A percentile compares a stretch with the other conserved stretches of the same genome.
Conservation (phyloP, 495 filamentous ascomycete genomes). For the Cenococcum geophilum region DNA sequence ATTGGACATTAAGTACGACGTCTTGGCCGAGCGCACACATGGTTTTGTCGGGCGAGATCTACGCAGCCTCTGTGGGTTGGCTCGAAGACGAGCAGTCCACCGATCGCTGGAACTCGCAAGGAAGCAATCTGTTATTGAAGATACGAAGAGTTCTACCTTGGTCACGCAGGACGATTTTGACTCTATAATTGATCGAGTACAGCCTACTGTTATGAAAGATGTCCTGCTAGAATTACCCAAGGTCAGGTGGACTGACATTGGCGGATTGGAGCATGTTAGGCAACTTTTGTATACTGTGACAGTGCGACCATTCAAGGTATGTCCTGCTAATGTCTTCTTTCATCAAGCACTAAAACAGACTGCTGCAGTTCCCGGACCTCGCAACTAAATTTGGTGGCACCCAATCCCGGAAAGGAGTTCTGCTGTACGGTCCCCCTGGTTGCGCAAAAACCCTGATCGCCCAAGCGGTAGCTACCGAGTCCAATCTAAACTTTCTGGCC, state of each 20-base stretch:
- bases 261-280: constrained; percentile 79
- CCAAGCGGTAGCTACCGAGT: constrained; percentile 86
- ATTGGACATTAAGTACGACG: constrained; percentile 31
- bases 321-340: constrained; percentile 26
- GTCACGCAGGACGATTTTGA: constrained; percentile 48
- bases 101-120: constrained; percentile 2
- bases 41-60: constrained; percentile 65
- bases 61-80: constrained; percentile 14
- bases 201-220: constrained; percentile 84
- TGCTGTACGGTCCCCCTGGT: constrained; percentile 90
- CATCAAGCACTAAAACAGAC: constrained; percentile 13
- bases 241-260: constrained; percentile 83
- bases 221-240: constrained; percentile 83
- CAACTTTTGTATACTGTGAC: constrained; percentile 57
- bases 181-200: constrained; percentile 50
- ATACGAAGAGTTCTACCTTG: constrained; percentile 4
- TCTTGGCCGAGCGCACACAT: constrained; percentile 55
- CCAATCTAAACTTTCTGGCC: constrained; percentile 87
- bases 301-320: constrained; percentile 60
- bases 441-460: constrained; percentile 95
- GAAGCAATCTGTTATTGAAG: background rate
- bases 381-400: constrained; percentile 19
- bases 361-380: constrained; percentile 22
- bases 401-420: constrained; percentile 64
- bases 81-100: constrained; percentile 4